phyloP scores from a whole-genome alignment of 1,139 yeast species.

The Taphrina populina region DNA sequence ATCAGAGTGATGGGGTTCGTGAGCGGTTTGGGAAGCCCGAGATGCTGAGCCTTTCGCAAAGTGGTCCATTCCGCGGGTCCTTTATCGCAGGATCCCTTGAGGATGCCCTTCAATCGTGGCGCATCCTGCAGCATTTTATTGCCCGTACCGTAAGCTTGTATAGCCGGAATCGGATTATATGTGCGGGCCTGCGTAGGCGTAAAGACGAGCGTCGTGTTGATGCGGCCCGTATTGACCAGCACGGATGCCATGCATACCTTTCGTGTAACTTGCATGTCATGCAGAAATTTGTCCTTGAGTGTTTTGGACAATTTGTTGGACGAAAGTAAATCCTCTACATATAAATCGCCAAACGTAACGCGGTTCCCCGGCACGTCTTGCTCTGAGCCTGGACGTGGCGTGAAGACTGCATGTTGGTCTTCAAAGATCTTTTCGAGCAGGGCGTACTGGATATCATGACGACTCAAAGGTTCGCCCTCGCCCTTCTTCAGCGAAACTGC shows the following conservation, averaged over 20 bases:
- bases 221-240: constrained; percentile 85
- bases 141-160: constrained; percentile 63
- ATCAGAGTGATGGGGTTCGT: constrained; percentile 69
- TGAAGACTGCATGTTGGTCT: constrained; percentile 65
- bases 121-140: constrained; percentile 87
- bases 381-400: constrained; percentile 52
- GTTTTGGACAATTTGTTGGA: constrained; percentile 82
- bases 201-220: constrained; percentile 89
- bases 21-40: constrained; percentile 49
- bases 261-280: constrained; percentile 55
- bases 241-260: constrained; percentile 72
- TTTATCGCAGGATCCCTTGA: constrained; percentile 67
- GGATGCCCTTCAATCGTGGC: constrained; percentile 82
- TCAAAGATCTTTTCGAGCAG: constrained; percentile 65
- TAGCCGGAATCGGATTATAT: constrained; percentile 86
- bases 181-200: constrained; percentile 79
- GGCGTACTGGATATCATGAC: constrained; percentile 83
- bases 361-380: constrained; percentile 49
- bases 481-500: constrained; percentile 60
- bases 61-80: constrained; percentile 57
- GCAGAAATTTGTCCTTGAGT: constrained; percentile 72
- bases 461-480: constrained; percentile 91
- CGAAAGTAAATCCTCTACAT: constrained; percentile 76
- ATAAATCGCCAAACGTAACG: constrained; percentile 79
- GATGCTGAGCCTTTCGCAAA: constrained; percentile 42